Percentiles rank a stretch among this genome's conserved stretches.
Conservation (phyloP, 2,329 filamentous ascomycete species). For the Fusarium subtropicale region DNA sequence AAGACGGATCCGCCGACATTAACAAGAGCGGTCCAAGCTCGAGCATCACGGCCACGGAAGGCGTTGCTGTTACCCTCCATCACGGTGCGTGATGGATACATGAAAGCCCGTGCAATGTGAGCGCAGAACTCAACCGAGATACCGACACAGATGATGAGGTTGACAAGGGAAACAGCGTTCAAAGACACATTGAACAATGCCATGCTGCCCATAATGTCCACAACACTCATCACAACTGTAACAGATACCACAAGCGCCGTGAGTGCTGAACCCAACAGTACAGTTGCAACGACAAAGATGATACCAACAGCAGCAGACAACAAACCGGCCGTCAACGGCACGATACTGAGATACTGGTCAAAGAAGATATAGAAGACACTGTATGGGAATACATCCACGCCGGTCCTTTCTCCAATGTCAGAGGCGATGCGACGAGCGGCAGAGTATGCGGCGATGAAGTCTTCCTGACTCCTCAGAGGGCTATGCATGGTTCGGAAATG, state of each 20-base stretch:
- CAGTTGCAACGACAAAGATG: conserved; percentile 82
- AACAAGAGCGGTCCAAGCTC: conserved; percentile 92
- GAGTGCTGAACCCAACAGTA: conserved; percentile 84
- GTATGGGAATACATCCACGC: conserved; percentile 92
- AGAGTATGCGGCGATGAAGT: conserved; percentile 92
- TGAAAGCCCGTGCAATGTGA: conserved; percentile 95
- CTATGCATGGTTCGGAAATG: conserved; percentile 94
- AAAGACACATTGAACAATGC: conserved; percentile 87
- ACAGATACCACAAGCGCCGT: conserved; percentile 86
- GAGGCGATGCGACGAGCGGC: conserved; percentile 88
- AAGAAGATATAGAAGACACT: conserved; percentile 99
- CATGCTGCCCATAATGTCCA: conserved; percentile 97
- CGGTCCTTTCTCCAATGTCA: conserved; percentile 77
- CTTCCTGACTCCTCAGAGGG: conserved; percentile 85
- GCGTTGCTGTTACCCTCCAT: conserved; percentile 81
- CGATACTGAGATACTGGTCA: conserved; percentile 92
- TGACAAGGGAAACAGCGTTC: conserved; percentile 95
- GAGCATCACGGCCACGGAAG: conserved; percentile 84
- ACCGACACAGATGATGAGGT: conserved; percentile 95
- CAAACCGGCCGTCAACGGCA: conserved; percentile 80
- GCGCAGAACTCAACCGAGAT: conserved; percentile 98
- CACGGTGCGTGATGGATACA: conserved; percentile 85
- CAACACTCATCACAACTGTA: conserved; percentile 92
- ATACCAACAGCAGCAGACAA: conserved; percentile 86
- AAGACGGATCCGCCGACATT: conserved; percentile 97